A percentile compares a stretch with the other conserved stretches of the same genome.
Conservation (phyloP, 2,329 filamentous ascomycete species). For the Cytospora piceae region DNA sequence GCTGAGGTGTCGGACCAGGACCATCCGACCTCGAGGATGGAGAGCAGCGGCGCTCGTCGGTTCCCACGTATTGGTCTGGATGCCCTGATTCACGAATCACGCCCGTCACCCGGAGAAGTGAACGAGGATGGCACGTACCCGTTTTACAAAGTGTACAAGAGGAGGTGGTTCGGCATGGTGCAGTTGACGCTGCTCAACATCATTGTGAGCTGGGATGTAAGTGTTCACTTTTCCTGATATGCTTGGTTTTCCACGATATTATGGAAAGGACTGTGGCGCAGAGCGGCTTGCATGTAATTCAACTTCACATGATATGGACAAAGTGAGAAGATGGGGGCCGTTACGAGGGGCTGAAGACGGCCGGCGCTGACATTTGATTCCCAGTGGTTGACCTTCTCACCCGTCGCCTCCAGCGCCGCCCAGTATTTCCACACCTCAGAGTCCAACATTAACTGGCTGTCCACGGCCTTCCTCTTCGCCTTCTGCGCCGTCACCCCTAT, state of each 20-base stretch:
- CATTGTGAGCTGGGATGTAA: slow-evolving; percentile 92
- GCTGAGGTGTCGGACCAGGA: slow-evolving; percentile 18
- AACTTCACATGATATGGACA: background rate
- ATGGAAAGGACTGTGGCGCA: background rate
- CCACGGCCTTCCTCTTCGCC: slow-evolving; percentile 82
- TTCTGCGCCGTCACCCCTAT: slow-evolving; percentile 75
- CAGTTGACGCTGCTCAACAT: slow-evolving; percentile 89
- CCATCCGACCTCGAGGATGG: background rate
- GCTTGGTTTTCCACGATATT: background rate
- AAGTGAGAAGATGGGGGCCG: background rate
- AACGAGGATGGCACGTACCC: slow-evolving; percentile 23
- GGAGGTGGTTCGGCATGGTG: slow-evolving; percentile 84
- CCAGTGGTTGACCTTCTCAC: slow-evolving; percentile 90
- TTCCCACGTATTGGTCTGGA: slow-evolving; percentile 24
- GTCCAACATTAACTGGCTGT: slow-evolving; percentile 88
- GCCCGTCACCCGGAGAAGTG: slow-evolving; percentile 2
- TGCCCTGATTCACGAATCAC: slow-evolving; percentile 18
- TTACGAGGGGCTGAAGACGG: background rate
- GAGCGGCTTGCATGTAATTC: background rate
- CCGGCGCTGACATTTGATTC: slow-evolving; percentile 13
- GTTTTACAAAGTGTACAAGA: slow-evolving; percentile 64
- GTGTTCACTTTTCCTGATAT: slow-evolving; percentile 43
- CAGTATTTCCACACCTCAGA: slow-evolving; percentile 76
- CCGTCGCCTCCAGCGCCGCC: slow-evolving; percentile 75
- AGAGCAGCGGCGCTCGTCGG: slow-evolving; percentile 12